These are phyloP conservation scores for Porphyra umbilicalis DNA, from an alignment of 31 red algal genomes.

Conservation along the genomic window DNA sequence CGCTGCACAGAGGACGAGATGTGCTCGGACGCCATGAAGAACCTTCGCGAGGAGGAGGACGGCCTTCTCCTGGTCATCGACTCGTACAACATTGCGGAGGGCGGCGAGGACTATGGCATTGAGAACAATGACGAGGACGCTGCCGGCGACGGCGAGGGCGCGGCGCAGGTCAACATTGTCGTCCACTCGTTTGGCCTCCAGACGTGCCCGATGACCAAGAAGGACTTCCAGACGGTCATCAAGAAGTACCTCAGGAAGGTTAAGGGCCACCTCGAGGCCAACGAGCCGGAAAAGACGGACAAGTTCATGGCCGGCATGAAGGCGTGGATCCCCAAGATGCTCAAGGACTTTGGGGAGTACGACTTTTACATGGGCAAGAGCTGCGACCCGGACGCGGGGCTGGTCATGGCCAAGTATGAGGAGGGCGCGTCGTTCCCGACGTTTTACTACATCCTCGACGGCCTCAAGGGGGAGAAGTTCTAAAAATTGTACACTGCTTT, in stretches of 20 bases:
- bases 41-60: conserved; percentile 16
- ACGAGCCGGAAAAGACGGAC: conserved; percentile 4
- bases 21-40: conserved; percentile 28
- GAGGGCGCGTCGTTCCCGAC: no score
- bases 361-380: no score
- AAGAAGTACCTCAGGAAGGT: background rate
- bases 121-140: conserved; percentile 3
- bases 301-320: conserved; percentile 16
- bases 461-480: no score
- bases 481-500: no score
- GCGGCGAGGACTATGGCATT: conserved; percentile 7
- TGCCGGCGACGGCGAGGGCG: background rate
- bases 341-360: conserved; percentile 8
- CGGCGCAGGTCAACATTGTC: conserved; percentile 7
- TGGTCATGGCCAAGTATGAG: conserved; percentile 7
- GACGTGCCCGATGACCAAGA: conserved; percentile 3
- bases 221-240: conserved; percentile 1
- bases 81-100: conserved; percentile 6
- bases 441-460: no score
- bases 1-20: conserved; percentile 20
- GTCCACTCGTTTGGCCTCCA: conserved; percentile 1
- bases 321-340: conserved; percentile 1
- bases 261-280: conserved; percentile 3
- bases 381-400: conserved; percentile 4
- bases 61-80: conserved; percentile 5